These are phyloP conservation scores for Candida pseudoviswanathii DNA, from an alignment of 1,139 yeast species.

Conservation along the genomic window DNA sequence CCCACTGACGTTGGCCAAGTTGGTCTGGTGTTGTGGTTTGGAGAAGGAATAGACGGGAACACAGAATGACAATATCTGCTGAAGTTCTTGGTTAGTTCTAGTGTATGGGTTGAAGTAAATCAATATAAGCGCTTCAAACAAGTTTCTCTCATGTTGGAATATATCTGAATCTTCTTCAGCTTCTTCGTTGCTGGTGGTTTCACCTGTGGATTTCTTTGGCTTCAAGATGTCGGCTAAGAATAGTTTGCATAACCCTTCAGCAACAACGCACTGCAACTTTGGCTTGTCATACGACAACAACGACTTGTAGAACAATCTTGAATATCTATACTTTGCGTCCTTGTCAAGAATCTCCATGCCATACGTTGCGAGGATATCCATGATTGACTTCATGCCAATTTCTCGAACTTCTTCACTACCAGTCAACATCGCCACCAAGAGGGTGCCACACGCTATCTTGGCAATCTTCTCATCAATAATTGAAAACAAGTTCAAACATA, in stretches of 20 bases:
- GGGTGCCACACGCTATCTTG: conserved; percentile 60
- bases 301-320: conserved; percentile 69
- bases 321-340: conserved; percentile 63
- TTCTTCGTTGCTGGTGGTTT: conserved; percentile 8
- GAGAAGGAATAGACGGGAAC: conserved; percentile 90
- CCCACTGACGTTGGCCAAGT: conserved; percentile 64
- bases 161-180: conserved; percentile 23
- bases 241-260: conserved; percentile 85
- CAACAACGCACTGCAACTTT: conserved; percentile 75
- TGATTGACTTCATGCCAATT: conserved; percentile 67
- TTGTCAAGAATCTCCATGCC: conserved; percentile 69
- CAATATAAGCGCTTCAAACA: conserved; percentile 70
- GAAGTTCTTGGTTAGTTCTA: conserved; percentile 61
- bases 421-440: conserved; percentile 64
- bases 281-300: conserved; percentile 61
- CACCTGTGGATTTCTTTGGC: conserved; percentile 10
- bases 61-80: conserved; percentile 85
- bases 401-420: conserved; percentile 63
- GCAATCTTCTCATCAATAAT: conserved; percentile 70
- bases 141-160: conserved; percentile 34
- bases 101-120: conserved; percentile 76
- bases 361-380: conserved; percentile 78
- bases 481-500: conserved; percentile 80
- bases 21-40: conserved; percentile 69
- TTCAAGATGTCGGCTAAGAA: conserved; percentile 72